Base-by-base conservation (phyloP, 1,284 basidiomycete genomes). In the Trametes hirsuta region DNA sequence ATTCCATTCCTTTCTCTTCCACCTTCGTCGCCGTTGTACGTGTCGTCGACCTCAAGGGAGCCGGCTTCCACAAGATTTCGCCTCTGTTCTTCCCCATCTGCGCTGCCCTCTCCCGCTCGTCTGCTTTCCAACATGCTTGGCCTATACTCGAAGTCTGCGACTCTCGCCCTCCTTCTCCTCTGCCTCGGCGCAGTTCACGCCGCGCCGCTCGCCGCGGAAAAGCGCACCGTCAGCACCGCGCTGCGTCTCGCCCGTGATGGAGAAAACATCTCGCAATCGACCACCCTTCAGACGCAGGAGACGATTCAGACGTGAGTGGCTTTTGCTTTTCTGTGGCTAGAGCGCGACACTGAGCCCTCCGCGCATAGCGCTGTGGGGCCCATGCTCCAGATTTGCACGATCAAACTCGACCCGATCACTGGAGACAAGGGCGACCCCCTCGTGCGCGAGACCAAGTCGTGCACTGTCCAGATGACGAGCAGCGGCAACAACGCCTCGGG, bases 371-470 rank as follows among this genome's bases (percentile, higher is more conserved):
- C 68, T 55, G 74, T 77, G 63, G 89, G 84, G 10, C 73, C 76
- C 14, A 79, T 88, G 73, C 82, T 80, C 48, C 79, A 88, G 76
- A 87, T 81, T 5, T 92, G 90, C 70, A 77, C 79, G 4, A 77
- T 89, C 61, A 84, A 82, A 3, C 78, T 91, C 56, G 87, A 84
- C 6, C 88, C 79, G 4, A 70, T 77, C 14, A 73, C 64, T 4
- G 75, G 70, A 50, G 42, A 81, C 2, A 77, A 82, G 63, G 87
- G 87, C 34, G 69, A 81, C 35, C 75, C 79, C 47, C 52, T 73
- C 35, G 79, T 90, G 30, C 75, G 83, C 68, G 83, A 89, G 70
- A 81, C 86, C 53, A 80, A 78, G 69, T 78, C 78, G 25, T 92
- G 90, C 69, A 82, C 79, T 10, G 57, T 85, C 37, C 68, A 70